These are phyloP conservation scores for Begonia masoniana DNA, from an alignment of 306 rosid species.

Conservation along the genomic window DNA sequence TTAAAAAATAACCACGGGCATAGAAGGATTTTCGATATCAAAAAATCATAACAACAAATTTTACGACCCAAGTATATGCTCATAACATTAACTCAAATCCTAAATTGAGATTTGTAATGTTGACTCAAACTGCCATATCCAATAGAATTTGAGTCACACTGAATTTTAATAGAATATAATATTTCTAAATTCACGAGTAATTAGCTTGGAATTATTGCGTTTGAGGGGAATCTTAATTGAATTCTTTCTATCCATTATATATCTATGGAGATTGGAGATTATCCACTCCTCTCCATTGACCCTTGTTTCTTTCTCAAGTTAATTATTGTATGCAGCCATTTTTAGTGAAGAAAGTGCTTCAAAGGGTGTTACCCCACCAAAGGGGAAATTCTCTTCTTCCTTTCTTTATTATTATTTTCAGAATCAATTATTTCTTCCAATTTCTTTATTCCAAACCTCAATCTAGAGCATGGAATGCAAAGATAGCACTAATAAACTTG, in stretches of 20 bases:
- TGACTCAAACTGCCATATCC: too few species aligned
- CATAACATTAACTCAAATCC: too few species aligned
- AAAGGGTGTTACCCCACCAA: constrained; percentile 48
- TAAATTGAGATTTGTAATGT: too few species aligned
- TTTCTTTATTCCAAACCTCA: constrained; percentile 82
- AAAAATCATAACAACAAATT: too few species aligned
- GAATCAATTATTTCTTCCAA: background rate
- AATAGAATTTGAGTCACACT: too few species aligned
- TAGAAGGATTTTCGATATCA: too few species aligned
- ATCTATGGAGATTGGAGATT: constrained; percentile 35
- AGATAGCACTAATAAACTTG: constrained; percentile 12
- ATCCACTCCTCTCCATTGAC: constrained; percentile 8
- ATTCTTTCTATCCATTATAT: constrained; percentile 31
- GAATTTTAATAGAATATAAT: too few species aligned
- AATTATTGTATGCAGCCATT: constrained; percentile 27
- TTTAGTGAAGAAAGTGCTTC: constrained; percentile 41
- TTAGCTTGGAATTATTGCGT: constrained; percentile 18
- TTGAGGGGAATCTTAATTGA: constrained; percentile 21
- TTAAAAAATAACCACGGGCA: too few species aligned
- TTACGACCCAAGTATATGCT: too few species aligned
- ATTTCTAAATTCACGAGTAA: background rate
- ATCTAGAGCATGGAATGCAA: constrained; percentile 26
- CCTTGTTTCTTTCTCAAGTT: constrained; percentile 16
- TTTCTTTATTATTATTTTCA: constrained; percentile 8
- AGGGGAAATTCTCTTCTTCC: constrained; percentile 17